Evolutionary conservation across 768 basidiomycete genomes (phyloP), one percentile per base, ranked within the genome.

Genomic region (Suillus placidus): DNA sequence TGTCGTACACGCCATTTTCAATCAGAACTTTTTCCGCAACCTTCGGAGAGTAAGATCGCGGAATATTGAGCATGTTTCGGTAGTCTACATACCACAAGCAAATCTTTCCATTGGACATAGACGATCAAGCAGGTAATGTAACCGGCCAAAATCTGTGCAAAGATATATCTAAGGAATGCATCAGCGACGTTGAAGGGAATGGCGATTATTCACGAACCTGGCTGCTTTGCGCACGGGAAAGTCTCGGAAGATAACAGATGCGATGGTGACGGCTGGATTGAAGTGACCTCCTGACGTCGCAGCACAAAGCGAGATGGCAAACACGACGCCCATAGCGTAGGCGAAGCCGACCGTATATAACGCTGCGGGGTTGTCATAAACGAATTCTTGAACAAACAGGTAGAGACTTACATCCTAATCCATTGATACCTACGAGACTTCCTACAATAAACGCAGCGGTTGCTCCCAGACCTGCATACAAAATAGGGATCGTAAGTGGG

Each of bases 241-340:
- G 1, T 82, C 83, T 66, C 78, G 85, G 79, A 86, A 85, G 16
- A 89, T 12, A 20, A 81, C 76, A 51, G 83, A 76, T 9, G 82
- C 75, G 56, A 90, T 77, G 4, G 88, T 87, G 26, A 91, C 80
- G 57, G 84, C 82, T 2, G 91, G 92, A 62, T 82, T 88, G 72
- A 91, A 86, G 70, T 91, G 89, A 26, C 88, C 85, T 13, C 86
- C 87, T 14, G 87, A 89, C 1, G 87, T 82, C 20, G 83, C 73
- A 6, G 76, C 76, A 60, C 84, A 87, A 34, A 88, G 74, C 10
- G 76, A 73, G 61, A 90, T 71, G 1, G 89, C 89, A 58, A 89
- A 80, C 16, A 88, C 68, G 66, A 89, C 87, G 32, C 89, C 89
- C 42, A 83, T 75, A 5, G 82, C 80, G 74, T 90, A 91, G 0